Percentiles rank a stretch among this genome's conserved stretches.
phyloP scores from a whole-genome alignment of 2,329 filamentous ascomycete genomes.

The Fusarium musae region DNA sequence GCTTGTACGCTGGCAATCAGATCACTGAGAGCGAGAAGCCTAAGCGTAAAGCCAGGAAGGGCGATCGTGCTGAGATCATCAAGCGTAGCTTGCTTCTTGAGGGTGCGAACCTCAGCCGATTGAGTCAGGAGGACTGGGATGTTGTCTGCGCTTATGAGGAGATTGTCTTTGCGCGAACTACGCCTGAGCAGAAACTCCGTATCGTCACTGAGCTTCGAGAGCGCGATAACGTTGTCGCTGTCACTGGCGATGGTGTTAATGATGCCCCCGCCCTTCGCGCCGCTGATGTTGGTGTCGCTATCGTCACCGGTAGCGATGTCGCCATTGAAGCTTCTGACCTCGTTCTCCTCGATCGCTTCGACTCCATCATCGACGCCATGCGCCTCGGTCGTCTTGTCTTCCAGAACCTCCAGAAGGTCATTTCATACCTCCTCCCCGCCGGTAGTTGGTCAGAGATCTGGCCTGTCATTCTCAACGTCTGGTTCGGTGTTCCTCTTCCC shows the following conservation, averaged over 20 bases:
- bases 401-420: constrained; percentile 56
- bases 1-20: constrained; percentile 15
- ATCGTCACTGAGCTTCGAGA: constrained; percentile 76
- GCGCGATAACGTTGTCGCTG: constrained; percentile 70
- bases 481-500: constrained; percentile 63
- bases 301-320: constrained; percentile 72
- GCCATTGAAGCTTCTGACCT: constrained; percentile 73
- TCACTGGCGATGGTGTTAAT: constrained; percentile 80
- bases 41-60: constrained; percentile 21
- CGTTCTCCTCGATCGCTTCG: constrained; percentile 76
- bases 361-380: constrained; percentile 75
- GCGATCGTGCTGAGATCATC: constrained; percentile 14
- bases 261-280: constrained; percentile 74
- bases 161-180: constrained; percentile 75
- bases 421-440: constrained; percentile 60
- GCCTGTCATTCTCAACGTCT: constrained; percentile 67
- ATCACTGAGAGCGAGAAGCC: constrained; percentile 20
- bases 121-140: constrained; percentile 62
- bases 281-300: constrained; percentile 75
- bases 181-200: constrained; percentile 75
- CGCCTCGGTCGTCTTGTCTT: constrained; percentile 54
- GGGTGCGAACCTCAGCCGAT: constrained; percentile 67
- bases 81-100: constrained; percentile 54
- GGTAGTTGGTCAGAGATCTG: constrained; percentile 67
- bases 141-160: constrained; percentile 62